phyloP scores from a whole-genome alignment of 805 yeast genomes.

The Yamadazyma sp. region DNA sequence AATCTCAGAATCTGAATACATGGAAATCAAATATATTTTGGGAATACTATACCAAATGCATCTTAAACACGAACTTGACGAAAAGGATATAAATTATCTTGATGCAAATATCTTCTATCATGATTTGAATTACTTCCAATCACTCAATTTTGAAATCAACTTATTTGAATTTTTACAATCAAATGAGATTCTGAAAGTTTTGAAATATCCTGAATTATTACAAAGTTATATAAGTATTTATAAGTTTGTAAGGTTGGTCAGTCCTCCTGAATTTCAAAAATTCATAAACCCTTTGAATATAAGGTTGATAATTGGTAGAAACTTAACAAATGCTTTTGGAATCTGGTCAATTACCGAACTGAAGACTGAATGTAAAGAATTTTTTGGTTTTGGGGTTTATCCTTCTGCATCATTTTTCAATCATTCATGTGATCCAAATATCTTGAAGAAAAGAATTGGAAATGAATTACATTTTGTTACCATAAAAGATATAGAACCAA shows the following conservation, averaged over 20 bases:
- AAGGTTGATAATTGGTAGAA: constrained; percentile 52
- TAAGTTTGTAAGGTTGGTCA: constrained; percentile 41
- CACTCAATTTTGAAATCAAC: constrained; percentile 17
- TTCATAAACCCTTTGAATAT: constrained; percentile 36
- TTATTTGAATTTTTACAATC: constrained; percentile 47
- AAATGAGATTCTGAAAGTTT: constrained; percentile 46
- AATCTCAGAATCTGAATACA: constrained; percentile 53
- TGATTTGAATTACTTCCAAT: neutral
- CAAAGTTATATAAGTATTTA: constrained; percentile 46
- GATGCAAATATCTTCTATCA: constrained; percentile 1
- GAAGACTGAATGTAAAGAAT: constrained; percentile 42
- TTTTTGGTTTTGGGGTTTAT: constrained; percentile 56
- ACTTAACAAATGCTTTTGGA: constrained; percentile 68
- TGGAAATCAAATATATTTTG: constrained; percentile 48
- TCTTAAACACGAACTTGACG: constrained; percentile 13
- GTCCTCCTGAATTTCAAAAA: constrained; percentile 32
- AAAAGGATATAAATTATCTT: neutral
- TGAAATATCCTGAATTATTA: constrained; percentile 45
- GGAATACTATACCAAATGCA: constrained; percentile 31
- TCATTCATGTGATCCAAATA: constrained; percentile 62
- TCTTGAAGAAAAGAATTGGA: constrained; percentile 41
- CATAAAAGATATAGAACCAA: constrained; percentile 32
- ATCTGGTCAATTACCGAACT: constrained; percentile 48
- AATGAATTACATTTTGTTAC: constrained; percentile 44
- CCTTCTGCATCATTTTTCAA: constrained; percentile 68